These are phyloP conservation scores for Apostasia shenzhenica DNA, from an alignment of 106 monocot genomes.

Conservation along the genomic window DNA sequence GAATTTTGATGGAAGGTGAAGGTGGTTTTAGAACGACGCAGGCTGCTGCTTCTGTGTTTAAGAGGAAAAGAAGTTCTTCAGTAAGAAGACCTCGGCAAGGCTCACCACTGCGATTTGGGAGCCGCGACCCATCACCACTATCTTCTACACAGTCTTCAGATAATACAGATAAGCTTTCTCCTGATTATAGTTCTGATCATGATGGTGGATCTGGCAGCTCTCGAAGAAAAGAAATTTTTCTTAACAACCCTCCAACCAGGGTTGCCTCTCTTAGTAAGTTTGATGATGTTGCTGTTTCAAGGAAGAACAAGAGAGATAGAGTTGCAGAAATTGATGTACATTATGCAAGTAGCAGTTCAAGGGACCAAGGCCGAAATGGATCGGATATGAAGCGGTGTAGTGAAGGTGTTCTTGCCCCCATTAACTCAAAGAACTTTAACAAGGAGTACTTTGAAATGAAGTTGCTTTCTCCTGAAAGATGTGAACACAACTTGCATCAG, in stretches of 20 bases:
- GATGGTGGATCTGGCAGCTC: constrained; percentile 9
- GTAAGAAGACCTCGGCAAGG: constrained; percentile 43
- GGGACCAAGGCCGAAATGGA: constrained; percentile 11
- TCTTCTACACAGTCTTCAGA: constrained; percentile 49
- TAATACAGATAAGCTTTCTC: constrained; percentile 41
- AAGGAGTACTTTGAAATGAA: constrained; percentile 23
- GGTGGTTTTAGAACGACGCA: constrained; percentile 27
- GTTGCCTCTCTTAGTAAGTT: constrained; percentile 23
- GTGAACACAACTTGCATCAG: constrained; percentile 1
- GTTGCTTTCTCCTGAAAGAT: constrained; percentile 2
- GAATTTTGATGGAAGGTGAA: constrained; percentile 40
- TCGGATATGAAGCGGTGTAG: constrained; percentile 25
- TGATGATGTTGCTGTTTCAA: constrained; percentile 25
- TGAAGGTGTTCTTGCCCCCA: constrained; percentile 33
- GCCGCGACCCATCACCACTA: constrained; percentile 32
- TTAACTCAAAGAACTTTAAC: constrained; percentile 27
- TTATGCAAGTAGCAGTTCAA: constrained; percentile 17
- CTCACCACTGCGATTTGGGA: constrained; percentile 28
- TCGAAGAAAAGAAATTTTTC: constrained; percentile 38
- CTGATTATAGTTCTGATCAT: constrained; percentile 26
- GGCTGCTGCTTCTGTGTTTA: constrained; percentile 17
- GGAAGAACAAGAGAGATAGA: constrained; percentile 25
- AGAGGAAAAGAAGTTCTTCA: constrained; percentile 37
- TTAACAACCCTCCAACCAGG: constrained; percentile 22
- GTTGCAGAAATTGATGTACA: constrained; percentile 26